Evolutionary conservation across 345 rosid species (phyloP), one percentile per base, ranked within the genome.

Genomic region (Camelina sativa): DNA sequence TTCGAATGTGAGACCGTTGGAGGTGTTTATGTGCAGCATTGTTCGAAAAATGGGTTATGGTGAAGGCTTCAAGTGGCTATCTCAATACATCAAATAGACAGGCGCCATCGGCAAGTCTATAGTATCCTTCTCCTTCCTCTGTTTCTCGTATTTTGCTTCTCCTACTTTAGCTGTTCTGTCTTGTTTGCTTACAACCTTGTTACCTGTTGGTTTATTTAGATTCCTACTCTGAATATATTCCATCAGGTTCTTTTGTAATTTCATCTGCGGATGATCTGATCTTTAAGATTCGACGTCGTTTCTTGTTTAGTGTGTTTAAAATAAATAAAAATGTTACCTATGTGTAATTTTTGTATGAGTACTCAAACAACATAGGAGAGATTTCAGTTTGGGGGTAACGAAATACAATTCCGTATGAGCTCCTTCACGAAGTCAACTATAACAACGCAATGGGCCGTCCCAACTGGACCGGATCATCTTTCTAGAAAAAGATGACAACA

Each of bases 21-120:
- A 89, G 82, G 92, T 89, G 60, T 89, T 89, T 61, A 89, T 86
- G 95, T 89, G 95, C 84, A 89, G 95, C 88, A 85, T 89, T 34
- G 91, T 89, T 35, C 83, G 88, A 37, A 87, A 85, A 79, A 89
- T 89, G 94, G 94, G 94, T 12, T 89, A 89, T 23, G 91, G 94
- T 0, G 90, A 89, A 12, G 95, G 91, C 34, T 89, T 89, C 79
- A 82, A 79, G 76, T 89, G 95, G 92, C 75, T 89, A 54, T 89
- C 95, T 57, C 92, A 87, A 52, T 83, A 87, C 75, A 87, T 89
- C 77, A 84, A 85, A 41, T 88, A 80, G 78, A 57, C 54, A 0
- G 0, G 28, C n/a, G 2, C 40, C 38, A 35, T 60, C 12, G 2
- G 35, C 4, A 9, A 3, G 10, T 69, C 65, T 32, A 8, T 28